Conservation (phyloP, 2,329 filamentous ascomycete genomes). For the Calonectria fujianensis region DNA sequence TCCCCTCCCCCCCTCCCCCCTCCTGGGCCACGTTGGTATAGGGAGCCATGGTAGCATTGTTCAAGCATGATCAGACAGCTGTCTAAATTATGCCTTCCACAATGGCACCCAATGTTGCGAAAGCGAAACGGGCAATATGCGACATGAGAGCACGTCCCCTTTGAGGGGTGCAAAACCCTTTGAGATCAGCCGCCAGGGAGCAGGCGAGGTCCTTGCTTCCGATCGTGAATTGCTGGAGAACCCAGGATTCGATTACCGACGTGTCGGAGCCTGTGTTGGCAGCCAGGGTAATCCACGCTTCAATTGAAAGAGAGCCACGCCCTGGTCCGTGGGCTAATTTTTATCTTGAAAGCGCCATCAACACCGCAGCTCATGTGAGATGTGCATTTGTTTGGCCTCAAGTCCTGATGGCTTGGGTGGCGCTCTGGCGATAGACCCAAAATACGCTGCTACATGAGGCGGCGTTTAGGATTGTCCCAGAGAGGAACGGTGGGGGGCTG, state of each 20-base stretch:
- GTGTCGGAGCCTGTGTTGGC: conserved; percentile 33
- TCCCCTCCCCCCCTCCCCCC: background rate
- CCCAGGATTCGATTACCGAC: conserved; percentile 32
- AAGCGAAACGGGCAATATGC: conserved; percentile 16
- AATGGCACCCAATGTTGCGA: conserved; percentile 9
- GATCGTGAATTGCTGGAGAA: conserved; percentile 42
- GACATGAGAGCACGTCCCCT: conserved; percentile 32
- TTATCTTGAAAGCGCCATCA: conserved; percentile 7
- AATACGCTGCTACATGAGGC: conserved; percentile 22
- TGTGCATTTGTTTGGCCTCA: conserved; percentile 12
- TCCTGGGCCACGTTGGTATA: conserved; percentile 1
- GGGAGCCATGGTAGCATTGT: conserved; percentile 18
- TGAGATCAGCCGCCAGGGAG: conserved; percentile 48
- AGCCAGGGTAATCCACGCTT: conserved; percentile 37
- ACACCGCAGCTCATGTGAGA: conserved; percentile 1
- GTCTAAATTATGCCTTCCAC: conserved; percentile 6
- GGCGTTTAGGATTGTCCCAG: conserved; percentile 25
- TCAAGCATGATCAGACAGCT: conserved; percentile 4
- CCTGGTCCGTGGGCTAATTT: conserved; percentile 18
- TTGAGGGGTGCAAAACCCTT: conserved; percentile 39
- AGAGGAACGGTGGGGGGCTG: conserved; percentile 26
- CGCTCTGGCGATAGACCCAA: conserved; percentile 9
- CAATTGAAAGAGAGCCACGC: conserved; percentile 8
- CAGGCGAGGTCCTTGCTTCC: conserved; percentile 49
- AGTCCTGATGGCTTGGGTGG: conserved; percentile 4